A percentile compares a stretch with the other conserved stretches of the same genome.
These are phyloP conservation scores for Leccinellum luteum DNA, from an alignment of 768 basidiomycete species.

Conservation along the genomic window DNA sequence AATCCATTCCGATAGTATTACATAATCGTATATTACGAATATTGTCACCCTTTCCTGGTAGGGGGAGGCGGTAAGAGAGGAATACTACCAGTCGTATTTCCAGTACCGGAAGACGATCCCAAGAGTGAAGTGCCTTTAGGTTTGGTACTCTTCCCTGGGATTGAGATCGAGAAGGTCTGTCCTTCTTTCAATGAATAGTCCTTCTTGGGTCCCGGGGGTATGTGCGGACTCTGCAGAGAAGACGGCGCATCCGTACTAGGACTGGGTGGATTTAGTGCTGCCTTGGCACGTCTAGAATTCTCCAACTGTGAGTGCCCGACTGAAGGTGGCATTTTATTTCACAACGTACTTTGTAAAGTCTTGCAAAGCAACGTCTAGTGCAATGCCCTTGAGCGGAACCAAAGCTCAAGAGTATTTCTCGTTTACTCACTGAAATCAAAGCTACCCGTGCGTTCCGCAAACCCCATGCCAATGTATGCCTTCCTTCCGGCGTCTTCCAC, in stretches of 20 bases:
- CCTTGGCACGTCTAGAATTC: constrained; percentile 54
- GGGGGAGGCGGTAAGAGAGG: constrained; percentile 88
- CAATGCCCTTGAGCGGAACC: constrained; percentile 6
- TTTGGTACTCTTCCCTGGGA: constrained; percentile 71
- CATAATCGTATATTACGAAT: constrained; percentile 16
- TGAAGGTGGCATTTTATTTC: neutral
- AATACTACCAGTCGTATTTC: constrained; percentile 33
- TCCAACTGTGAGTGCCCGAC: neutral
- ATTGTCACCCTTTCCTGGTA: constrained; percentile 47
- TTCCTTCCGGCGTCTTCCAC: constrained; percentile 86
- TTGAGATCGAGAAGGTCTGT: constrained; percentile 88
- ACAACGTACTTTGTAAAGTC: constrained; percentile 73
- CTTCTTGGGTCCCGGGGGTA: constrained; percentile 81
- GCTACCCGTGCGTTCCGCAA: constrained; percentile 81
- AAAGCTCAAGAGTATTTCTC: neutral
- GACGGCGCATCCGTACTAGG: constrained; percentile 46
- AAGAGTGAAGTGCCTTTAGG: constrained; percentile 37
- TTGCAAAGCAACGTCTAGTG: constrained; percentile 76
- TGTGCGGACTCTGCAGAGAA: constrained; percentile 51
- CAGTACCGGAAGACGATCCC: constrained; percentile 29
- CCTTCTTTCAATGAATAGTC: constrained; percentile 94
- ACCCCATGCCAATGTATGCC: constrained; percentile 94
- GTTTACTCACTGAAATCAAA: constrained; percentile 83
- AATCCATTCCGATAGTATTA: constrained; percentile 11
- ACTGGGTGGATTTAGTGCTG: constrained; percentile 54